phyloP scores from a whole-genome alignment of 352 stramenopile genomes.

The Pythium rhizo-oryzae region DNA sequence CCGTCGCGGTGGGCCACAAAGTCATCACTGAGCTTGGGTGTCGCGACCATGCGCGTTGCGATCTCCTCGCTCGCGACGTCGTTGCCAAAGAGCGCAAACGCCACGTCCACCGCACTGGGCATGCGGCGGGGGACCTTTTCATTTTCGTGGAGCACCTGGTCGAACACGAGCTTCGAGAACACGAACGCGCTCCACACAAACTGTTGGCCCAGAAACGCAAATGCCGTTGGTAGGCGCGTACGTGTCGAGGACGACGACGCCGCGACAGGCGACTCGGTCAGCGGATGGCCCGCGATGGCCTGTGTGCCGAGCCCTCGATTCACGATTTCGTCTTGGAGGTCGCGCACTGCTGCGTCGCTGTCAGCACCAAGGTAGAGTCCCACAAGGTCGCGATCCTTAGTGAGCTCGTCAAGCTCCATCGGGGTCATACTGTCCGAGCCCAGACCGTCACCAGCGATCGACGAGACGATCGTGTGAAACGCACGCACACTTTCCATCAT shows the following conservation, averaged over 20 bases:
- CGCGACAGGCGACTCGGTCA: constrained; percentile 6
- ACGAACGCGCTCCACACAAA: constrained; percentile 39
- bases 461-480: constrained; percentile 15
- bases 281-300: constrained; percentile 26
- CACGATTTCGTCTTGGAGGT: constrained; percentile 25
- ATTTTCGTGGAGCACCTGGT: constrained; percentile 21
- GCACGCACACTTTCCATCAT: constrained; percentile 1
- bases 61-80: constrained; percentile 22
- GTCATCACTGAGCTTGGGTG: background rate
- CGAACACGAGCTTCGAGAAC: constrained; percentile 35
- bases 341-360: background rate
- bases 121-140: constrained; percentile 27
- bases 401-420: constrained; percentile 22
- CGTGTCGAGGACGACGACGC: constrained; percentile 1
- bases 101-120: constrained; percentile 27
- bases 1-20: constrained; percentile 33
- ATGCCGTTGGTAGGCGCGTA: constrained; percentile 21
- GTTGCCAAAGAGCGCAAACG: constrained; percentile 31
- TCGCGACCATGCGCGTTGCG: constrained; percentile 19
- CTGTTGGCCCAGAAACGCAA: constrained; percentile 29
- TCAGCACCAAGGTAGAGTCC: background rate
- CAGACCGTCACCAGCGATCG: constrained; percentile 18
- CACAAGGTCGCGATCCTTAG: constrained; percentile 12
- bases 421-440: constrained; percentile 30
- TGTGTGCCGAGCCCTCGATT: constrained; percentile 18